phyloP scores from a whole-genome alignment of 768 basidiomycete genomes.

The Podaxis mareebaensis region DNA sequence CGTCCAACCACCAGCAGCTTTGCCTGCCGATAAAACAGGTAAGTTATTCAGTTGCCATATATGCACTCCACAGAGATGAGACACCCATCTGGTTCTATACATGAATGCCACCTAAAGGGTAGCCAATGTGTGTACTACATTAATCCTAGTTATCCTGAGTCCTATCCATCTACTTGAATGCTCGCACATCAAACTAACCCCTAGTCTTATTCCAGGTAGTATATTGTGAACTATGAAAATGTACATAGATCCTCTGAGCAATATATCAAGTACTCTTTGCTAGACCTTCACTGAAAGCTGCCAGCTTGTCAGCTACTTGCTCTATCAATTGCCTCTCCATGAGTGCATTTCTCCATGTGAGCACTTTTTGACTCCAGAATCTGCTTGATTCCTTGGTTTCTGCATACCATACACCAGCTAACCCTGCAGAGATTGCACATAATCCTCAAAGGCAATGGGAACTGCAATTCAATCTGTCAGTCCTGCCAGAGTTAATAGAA shows the following conservation, averaged over 20 bases:
- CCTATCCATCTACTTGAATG: not conserved
- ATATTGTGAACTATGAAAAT: not conserved
- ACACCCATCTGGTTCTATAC: not conserved
- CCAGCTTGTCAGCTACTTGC: constrained; percentile 37
- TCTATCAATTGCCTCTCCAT: constrained; percentile 36
- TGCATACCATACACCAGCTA: constrained; percentile 46
- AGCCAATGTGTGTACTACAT: constrained; percentile 9
- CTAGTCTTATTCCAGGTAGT: not conserved
- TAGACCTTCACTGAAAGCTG: constrained; percentile 19
- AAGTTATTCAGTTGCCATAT: not conserved
- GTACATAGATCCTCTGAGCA: not conserved
- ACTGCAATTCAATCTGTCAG: no score
- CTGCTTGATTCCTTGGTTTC: constrained; percentile 20
- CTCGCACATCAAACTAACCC: not conserved
- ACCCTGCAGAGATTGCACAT: constrained; percentile 41
- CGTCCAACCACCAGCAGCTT: no score
- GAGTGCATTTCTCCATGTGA: constrained; percentile 33
- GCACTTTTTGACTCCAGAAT: constrained; percentile 41
- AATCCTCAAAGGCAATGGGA: no score
- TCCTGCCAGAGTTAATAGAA: no score
- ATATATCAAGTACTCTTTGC: not conserved
- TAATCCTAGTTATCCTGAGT: constrained; percentile 18
- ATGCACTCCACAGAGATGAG: not conserved
- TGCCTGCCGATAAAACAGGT: not conserved
- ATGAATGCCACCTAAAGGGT: constrained; percentile 9